Evolutionary conservation across 73 alveolate species (phyloP).

Genomic region (Paramecium sonneborni): DNA sequence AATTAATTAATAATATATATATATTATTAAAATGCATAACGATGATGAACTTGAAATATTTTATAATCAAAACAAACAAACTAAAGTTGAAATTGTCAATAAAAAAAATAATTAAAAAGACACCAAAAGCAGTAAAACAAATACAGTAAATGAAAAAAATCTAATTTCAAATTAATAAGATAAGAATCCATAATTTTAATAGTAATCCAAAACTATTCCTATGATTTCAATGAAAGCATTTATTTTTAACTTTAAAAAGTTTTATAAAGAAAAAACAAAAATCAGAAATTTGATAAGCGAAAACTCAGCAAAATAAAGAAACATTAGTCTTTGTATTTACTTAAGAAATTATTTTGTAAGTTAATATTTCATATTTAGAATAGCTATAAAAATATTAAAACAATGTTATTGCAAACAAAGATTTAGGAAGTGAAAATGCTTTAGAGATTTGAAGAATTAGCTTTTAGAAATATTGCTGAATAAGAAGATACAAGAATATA

Average conservation of each 20-base stretch:
- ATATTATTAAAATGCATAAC: not conserved
- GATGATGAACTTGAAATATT: constrained; percentile 27
- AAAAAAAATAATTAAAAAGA: not conserved
- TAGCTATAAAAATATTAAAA: constrained; percentile 29
- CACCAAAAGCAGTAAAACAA: not conserved
- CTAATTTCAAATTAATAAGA: not conserved
- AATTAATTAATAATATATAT: not conserved
- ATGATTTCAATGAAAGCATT: constrained; percentile 52
- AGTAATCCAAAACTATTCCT: not conserved
- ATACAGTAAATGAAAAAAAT: not conserved
- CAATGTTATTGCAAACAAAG: constrained; percentile 35
- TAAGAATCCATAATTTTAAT: not conserved
- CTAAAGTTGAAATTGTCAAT: not conserved
- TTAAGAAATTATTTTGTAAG: constrained; percentile 45
- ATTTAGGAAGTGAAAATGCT: constrained; percentile 34
- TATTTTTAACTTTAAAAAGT: constrained; percentile 26
- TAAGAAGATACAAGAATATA: constrained; percentile 31
- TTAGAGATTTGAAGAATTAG: constrained; percentile 46
- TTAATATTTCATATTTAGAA: not conserved
- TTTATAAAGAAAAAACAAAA: constrained; percentile 44
- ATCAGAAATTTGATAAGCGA: constrained; percentile 31
- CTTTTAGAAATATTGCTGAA: constrained; percentile 21
- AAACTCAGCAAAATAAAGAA: constrained; percentile 41
- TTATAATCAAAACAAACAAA: constrained; percentile 11
- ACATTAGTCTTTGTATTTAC: not conserved